Conservation (phyloP, 2,329 filamentous ascomycete genomes). For the Sarocladiaceae sp. region DNA sequence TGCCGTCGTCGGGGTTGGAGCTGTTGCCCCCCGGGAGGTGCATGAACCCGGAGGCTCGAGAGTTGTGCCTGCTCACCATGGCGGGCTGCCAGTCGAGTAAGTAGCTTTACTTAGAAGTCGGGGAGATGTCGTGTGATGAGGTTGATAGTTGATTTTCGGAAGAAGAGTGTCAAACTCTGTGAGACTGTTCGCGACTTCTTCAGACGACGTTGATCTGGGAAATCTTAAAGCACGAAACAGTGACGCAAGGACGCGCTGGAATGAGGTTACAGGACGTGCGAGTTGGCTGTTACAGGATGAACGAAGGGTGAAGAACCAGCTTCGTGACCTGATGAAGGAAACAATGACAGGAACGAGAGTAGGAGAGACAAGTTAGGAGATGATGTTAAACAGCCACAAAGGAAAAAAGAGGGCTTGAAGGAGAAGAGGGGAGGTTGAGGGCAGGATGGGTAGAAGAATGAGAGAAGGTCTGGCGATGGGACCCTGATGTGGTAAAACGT, state of each 20-base stretch:
- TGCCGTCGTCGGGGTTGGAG: slow-evolving; percentile 37
- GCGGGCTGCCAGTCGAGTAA: slow-evolving; percentile 3
- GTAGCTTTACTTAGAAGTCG: neutral
- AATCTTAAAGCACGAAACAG: neutral
- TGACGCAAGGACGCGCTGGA: neutral
- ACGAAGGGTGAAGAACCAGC: slow-evolving; percentile 9
- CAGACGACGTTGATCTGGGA: neutral
- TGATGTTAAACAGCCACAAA: slow-evolving; percentile 18
- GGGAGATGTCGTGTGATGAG: neutral
- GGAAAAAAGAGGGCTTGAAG: slow-evolving; percentile 12
- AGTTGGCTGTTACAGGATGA: neutral
- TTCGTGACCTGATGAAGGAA: slow-evolving; percentile 4
- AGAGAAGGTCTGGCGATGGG: slow-evolving; percentile 8
- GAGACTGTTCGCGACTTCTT: neutral
- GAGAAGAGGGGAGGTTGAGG: slow-evolving; percentile 17
- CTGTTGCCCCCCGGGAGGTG: slow-evolving; percentile 29
- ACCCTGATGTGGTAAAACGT: slow-evolving; percentile 3
- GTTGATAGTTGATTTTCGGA: neutral
- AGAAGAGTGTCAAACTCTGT: slow-evolving; percentile 8
- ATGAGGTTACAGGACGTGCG: neutral
- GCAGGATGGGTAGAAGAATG: slow-evolving; percentile 12
- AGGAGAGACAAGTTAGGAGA: slow-evolving; percentile 6
- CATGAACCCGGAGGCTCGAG: slow-evolving; percentile 40
- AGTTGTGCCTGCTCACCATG: slow-evolving; percentile 24
- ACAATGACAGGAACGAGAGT: slow-evolving; percentile 8